Percentiles rank a stretch among this genome's conserved stretches.
Conservation (phyloP, 305 asterid species). For the Andrographis paniculata region DNA sequence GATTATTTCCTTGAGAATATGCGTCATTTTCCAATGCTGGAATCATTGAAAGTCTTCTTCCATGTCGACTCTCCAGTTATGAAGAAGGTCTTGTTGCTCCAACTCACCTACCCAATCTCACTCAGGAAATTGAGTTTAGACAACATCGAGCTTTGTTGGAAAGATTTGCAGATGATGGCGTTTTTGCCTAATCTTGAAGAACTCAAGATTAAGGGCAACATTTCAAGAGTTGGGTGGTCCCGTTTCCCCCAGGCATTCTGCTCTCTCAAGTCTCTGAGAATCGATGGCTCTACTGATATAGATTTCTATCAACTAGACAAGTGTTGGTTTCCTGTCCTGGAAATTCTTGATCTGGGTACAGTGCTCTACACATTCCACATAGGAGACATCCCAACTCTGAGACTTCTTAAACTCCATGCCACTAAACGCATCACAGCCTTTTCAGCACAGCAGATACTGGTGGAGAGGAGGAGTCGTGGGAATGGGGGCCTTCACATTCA, state of each 20-base stretch:
- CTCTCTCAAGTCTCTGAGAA: not conserved
- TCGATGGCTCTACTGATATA: not conserved
- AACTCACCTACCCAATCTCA: not conserved
- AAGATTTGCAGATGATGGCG: not conserved
- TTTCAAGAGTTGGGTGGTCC: not conserved
- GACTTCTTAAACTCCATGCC: too few relatives aligned
- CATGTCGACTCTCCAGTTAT: too few relatives aligned
- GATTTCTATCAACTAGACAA: not conserved
- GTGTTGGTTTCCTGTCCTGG: not conserved
- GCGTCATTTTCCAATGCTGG: not conserved
- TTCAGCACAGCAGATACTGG: too few relatives aligned
- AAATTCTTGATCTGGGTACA: not conserved
- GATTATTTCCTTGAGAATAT: not conserved
- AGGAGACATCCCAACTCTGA: too few relatives aligned
- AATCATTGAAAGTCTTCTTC: not conserved
- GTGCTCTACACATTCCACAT: too few relatives aligned
- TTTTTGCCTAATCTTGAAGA: not conserved
- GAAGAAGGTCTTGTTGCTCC: not conserved
- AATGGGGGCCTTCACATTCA: too few relatives aligned
- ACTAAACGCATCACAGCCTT: too few relatives aligned
- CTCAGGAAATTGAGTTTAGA: not conserved
- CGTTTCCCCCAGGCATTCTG: not conserved
- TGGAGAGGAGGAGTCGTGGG: too few relatives aligned
- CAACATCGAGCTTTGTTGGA: not conserved
- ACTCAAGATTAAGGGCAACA: not conserved